Percentiles rank a stretch among this genome's conserved stretches.
These are phyloP conservation scores for Fusarium multiceps DNA, from an alignment of 2,329 filamentous ascomycete species.

Conservation along the genomic window DNA sequence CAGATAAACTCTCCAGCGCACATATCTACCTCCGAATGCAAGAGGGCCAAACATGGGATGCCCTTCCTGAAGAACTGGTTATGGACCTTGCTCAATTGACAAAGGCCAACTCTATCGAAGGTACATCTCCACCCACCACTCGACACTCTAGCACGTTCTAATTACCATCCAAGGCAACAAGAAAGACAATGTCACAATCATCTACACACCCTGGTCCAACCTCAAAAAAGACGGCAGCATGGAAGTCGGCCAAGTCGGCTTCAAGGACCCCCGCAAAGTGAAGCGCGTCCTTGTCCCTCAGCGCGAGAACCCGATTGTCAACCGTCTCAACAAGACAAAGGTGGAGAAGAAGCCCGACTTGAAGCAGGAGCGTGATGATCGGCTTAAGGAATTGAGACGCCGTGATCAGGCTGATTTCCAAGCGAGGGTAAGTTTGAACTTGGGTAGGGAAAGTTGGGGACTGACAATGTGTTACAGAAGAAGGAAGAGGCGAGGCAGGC, in stretches of 20 bases:
- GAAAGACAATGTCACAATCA: constrained; percentile 95
- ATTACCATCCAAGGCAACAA: constrained; percentile 78
- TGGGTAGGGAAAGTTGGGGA: no score
- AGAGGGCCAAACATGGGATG: constrained; percentile 85
- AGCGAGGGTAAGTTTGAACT: constrained; percentile 64
- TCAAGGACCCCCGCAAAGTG: constrained; percentile 87
- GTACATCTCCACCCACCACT: constrained; percentile 52
- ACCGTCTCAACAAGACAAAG: constrained; percentile 97
- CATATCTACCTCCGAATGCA: constrained; percentile 93
- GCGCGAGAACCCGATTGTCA: constrained; percentile 91
- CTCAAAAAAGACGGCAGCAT: constrained; percentile 95
- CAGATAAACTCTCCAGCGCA: constrained; percentile 94
- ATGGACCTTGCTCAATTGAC: constrained; percentile 95
- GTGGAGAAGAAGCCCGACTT: constrained; percentile 89
- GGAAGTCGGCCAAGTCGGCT: constrained; percentile 93
- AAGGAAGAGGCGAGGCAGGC: constrained; percentile 79
- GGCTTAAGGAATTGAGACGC: constrained; percentile 76
- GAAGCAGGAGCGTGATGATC: constrained; percentile 82
- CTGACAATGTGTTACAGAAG: constrained; percentile 59
- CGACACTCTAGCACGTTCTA: neutral
- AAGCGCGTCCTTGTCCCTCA: constrained; percentile 82
- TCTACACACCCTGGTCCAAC: constrained; percentile 98
- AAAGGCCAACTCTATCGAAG: constrained; percentile 98
- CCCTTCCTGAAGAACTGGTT: constrained; percentile 78
- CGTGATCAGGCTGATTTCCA: constrained; percentile 73